Conservation (phyloP, 768 basidiomycete genomes). For the Trametes cinnabarina region DNA sequence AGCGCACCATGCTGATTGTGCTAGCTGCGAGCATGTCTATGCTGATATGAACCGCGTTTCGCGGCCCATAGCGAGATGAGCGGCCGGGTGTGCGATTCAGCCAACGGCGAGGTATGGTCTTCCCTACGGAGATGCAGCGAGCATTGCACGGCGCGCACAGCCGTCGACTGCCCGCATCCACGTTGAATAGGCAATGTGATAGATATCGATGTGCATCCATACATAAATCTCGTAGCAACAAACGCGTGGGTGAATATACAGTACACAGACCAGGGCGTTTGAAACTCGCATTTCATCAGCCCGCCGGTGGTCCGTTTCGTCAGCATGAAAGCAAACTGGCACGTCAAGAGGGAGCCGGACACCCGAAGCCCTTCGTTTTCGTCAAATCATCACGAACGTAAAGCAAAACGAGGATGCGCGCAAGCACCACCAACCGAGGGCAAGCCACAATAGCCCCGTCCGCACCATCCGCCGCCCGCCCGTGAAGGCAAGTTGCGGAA, state of each 20-base stretch:
- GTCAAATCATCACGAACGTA: background rate
- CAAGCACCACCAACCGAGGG: background rate
- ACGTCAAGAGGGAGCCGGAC: background rate
- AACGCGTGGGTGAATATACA: conserved; percentile 2
- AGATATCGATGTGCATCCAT: background rate
- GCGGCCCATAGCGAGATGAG: too few species aligned
- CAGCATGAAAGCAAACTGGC: background rate
- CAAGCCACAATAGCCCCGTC: background rate
- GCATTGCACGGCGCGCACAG: too few species aligned
- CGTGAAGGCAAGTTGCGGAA: background rate
- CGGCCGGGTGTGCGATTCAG: too few species aligned
- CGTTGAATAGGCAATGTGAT: background rate
- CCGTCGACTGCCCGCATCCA: background rate
- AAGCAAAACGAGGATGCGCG: background rate
- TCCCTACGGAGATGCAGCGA: background rate
- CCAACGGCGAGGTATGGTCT: too few species aligned
- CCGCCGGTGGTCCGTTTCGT: background rate
- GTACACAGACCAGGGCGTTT: background rate
- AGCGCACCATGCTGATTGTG: background rate
- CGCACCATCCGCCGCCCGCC: background rate
- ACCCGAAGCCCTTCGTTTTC: background rate
- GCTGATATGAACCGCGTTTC: too few species aligned
- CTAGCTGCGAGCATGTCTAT: too few species aligned
- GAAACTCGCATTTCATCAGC: background rate
- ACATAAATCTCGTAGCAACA: conserved; percentile 1